These are phyloP conservation scores for Raddia guianensis DNA, from an alignment of 176 grass and related monocot genomes.

Conservation along the genomic window DNA sequence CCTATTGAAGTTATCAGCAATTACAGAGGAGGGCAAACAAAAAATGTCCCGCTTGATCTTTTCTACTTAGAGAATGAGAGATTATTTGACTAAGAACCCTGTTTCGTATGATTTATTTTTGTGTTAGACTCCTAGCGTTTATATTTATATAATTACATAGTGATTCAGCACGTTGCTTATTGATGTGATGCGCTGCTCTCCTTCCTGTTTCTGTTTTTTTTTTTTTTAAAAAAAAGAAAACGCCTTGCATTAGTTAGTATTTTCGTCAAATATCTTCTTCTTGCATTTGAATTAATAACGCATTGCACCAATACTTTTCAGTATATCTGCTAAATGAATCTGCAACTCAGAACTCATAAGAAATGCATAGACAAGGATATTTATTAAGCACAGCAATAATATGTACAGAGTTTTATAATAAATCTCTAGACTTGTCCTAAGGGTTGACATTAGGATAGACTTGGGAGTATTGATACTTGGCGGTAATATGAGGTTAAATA, in stretches of 20 bases:
- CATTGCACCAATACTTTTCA: not conserved
- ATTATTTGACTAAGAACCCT: slow-evolving; percentile 15
- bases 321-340: slow-evolving; percentile 1
- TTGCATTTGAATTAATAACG: slow-evolving; percentile 10
- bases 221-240: not conserved
- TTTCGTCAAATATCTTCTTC: slow-evolving; percentile 1
- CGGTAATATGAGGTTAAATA: slow-evolving; percentile 27
- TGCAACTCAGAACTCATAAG: not conserved
- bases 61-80: slow-evolving; percentile 4
- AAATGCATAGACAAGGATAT: not conserved
- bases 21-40: slow-evolving; percentile 15
- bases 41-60: slow-evolving; percentile 22
- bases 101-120: slow-evolving; percentile 8
- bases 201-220: not conserved
- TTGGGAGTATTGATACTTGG: slow-evolving; percentile 15
- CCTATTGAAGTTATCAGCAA: slow-evolving; percentile 19
- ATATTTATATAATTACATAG: not conserved
- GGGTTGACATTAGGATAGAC: slow-evolving; percentile 51
- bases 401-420: not conserved
- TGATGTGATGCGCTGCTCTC: not conserved
- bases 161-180: not conserved
- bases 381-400: not conserved
- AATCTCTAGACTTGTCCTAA: slow-evolving; percentile 45
- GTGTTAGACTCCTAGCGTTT: not conserved
- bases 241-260: slow-evolving; percentile 15